Evolutionary conservation across 1,284 basidiomycete genomes (phyloP), one percentile per base, ranked within the genome.

Genomic region (Ganoderma lucidum): DNA sequence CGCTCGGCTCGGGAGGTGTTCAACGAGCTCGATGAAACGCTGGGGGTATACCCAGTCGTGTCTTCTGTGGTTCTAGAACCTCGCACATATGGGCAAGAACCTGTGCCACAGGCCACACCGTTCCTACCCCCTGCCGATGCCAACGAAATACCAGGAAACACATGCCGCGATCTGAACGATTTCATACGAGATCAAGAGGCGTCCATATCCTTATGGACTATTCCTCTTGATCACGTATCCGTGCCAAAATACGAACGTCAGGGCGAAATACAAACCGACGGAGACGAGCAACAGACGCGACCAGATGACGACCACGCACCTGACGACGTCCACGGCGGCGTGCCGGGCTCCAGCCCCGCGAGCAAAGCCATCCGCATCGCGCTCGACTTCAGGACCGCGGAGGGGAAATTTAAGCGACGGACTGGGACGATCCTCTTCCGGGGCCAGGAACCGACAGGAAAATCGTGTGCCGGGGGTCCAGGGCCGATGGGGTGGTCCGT

Each of bases 361-460:
- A 41, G 39, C 44, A 65, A 19, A 51, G 28, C 39, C 1, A 56
- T 67, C 41, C 66, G 66, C 41, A 15, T 63, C 53, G 66, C 66
- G 61, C 51, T 67, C 39, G 66, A 67, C 53, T 62, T 56, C 30
- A 48, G 4, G 9, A 30, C 30, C 12, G 9, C 56, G 14, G 17
- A 15, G 30, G 23, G 58, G 3, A 0, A 12, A 6, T 9, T 44
- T 15, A 35, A 28, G 6, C 59, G 64, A 12, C 64, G 58, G n/a
- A 66, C 64, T 1, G 64, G 64, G 14, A 61, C 39, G 2, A 23
- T 66, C 23, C 58, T 60, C 32, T 12, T 60, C 37, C 37, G 37
- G 5, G 5, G 53, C 53, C 53, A 35, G 30, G 19, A 56, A 2
- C 3, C 15, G 28, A 32, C 53, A 15, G 6, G 0, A 3, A 17